Base-by-base conservation (phyloP, 306 rosid species). In the Senna tora region DNA sequence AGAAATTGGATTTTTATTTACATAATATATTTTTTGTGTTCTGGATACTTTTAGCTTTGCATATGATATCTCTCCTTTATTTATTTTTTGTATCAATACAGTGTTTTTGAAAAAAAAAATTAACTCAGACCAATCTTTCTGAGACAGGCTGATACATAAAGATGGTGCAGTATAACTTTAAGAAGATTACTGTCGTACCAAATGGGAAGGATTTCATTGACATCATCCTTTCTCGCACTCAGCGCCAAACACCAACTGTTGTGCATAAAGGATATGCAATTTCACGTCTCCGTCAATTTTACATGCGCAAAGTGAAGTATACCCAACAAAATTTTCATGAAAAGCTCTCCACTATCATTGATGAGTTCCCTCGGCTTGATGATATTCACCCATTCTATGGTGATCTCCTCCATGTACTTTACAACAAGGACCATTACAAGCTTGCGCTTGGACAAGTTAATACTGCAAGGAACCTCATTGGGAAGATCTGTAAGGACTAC, bases 381-480 rank as follows among this genome's bases (percentile, higher is more conserved):
- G 91, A 64, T 75, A 87, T 90, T 75, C 98, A 90, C 42, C 96
- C 98, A 0, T 92, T 92, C 76, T 88, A 88, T 28, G 96, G 96
- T 0, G 96, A 92, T 60, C 90, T 92, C 25, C 93, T 92, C 28
- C 96, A 90, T 43, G 96, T 88, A 39, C 91, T 92, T 16, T 92
- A 92, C 83, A 90, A 92, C 78, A 92, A 90, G 65, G 98, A 92
- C 63, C 98, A 92, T 67, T 90, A 88, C 85, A 92, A 92, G 90
- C 98, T 92, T 74, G 98, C 96, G 0, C 96, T 92, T 72, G 98
- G 96, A 16, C 96, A 92, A 74, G 41, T 92, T 71, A 92, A 90
- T 71, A 87, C 95, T 65, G 98, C 96, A 49, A 85, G 96, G 83
- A 92, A 88, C 47, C 90, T 88, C 33, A 92, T 88, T 46, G 72